Conservation (phyloP, 2,329 filamentous ascomycete species). For the Aspergillus sp. region DNA sequence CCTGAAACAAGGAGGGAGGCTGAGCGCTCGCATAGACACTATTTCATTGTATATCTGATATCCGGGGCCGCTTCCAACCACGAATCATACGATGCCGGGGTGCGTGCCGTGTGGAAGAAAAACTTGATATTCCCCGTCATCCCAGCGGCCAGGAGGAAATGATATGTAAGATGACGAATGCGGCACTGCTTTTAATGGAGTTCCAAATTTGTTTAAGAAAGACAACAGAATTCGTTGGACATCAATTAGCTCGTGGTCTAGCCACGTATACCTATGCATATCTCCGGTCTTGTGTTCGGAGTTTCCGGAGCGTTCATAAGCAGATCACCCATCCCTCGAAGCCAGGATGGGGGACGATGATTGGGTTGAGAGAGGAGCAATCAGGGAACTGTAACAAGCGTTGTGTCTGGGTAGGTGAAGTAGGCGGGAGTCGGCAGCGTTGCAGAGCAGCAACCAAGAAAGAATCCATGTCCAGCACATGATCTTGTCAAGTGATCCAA, state of each 20-base stretch:
- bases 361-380: not conserved
- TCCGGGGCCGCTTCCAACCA: not conserved
- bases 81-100: not conserved
- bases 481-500: slow-evolving; percentile 10
- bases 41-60: not conserved
- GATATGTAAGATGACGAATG: slow-evolving; percentile 4
- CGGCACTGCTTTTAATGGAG: not conserved
- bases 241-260: not conserved
- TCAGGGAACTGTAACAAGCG: not conserved
- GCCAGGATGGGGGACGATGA: not conserved
- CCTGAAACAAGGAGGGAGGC: not conserved
- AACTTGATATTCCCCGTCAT: slow-evolving; percentile 3
- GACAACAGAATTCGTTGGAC: not conserved
- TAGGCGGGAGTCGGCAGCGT: not conserved
- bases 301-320: not conserved
- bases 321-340: not conserved
- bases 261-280: not conserved
- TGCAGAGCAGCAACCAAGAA: slow-evolving; percentile 1
- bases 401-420: not conserved
- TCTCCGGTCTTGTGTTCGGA: not conserved
- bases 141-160: not conserved
- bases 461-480: slow-evolving; percentile 5
- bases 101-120: not conserved
- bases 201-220: not conserved
- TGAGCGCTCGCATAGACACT: not conserved